Base-by-base conservation (phyloP, 306 rosid genomes). In the Cucumis cinereus region DNA sequence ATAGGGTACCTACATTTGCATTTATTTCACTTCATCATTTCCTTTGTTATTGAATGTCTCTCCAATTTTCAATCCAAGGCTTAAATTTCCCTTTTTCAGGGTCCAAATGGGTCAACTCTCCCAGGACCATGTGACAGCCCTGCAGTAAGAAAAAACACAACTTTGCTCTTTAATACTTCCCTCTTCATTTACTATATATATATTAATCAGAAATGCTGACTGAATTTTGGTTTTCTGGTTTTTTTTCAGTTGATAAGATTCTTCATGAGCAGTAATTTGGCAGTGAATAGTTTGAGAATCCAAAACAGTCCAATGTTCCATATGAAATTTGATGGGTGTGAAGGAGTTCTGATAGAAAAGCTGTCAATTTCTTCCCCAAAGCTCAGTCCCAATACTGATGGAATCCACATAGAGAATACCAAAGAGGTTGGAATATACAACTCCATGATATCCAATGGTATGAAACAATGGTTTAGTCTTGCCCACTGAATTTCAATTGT, bases 361-460 rank as follows among this genome's bases (percentile, higher is more conserved):
- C 54, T 94, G 63, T 86, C 86, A 14, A 90, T 94, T 78, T 92
- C 93, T 72, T 88, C 99, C 1, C 99, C 99, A 0, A 89, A 90
- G 81, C 96, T 94, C 10, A 94, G 99, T 80, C 99, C 99, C 28
- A 94, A 94, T 62, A 94, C 96, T 3, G 99, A 94, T 80, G 99
- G 99, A 70, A 92, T 94, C 61, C 99, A 94, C 84, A 63, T 94
- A 10, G 96, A 88, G 79, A 79, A 86, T 85, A 89, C 96, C 0
- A 88, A 67, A 40, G 73, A 78, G 16, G 96, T 94, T 41, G 93
- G 86, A 1, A 92, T 94, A 68, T 86, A 86, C 79, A 79, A 94
- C 86, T 73, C 97, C 20, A 41, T 84, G 84, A 92, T 94, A 81
- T 82, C 92, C 89, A 94, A 94, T 60, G 97, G 99, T 91, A 87